phyloP scores from a whole-genome alignment of 768 basidiomycete genomes.

The Lactifluus pinguis region DNA sequence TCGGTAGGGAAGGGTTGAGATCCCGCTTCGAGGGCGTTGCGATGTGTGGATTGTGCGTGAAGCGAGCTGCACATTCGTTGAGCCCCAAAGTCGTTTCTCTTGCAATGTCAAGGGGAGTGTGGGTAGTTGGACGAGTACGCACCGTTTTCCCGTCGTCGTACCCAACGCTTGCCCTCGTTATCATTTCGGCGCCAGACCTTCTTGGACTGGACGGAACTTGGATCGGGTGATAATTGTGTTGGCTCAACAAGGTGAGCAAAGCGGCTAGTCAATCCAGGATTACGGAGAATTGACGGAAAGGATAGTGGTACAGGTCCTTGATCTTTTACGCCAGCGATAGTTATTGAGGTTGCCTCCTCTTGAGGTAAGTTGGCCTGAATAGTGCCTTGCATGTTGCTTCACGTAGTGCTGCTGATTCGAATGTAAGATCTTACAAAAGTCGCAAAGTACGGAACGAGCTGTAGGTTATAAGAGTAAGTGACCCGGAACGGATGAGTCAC shows the following conservation, averaged over 20 bases:
- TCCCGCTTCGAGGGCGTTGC: slow-evolving; percentile 53
- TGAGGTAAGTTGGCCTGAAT: not conserved
- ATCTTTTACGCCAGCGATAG: not conserved
- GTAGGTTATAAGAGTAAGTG: not conserved
- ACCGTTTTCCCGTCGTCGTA: slow-evolving; percentile 73
- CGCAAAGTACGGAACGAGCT: not conserved
- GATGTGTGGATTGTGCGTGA: slow-evolving; percentile 66
- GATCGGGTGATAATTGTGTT: not conserved
- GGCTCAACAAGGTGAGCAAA: slow-evolving; percentile 41
- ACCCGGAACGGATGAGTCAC: not conserved
- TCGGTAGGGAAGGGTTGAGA: slow-evolving; percentile 37
- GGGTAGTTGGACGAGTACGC: slow-evolving; percentile 17
- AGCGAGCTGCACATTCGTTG: slow-evolving; percentile 43
- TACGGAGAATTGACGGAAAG: slow-evolving; percentile 62
- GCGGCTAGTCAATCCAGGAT: slow-evolving; percentile 42
- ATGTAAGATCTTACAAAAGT: not conserved
- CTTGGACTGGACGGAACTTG: slow-evolving; percentile 22
- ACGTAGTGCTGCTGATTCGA: not conserved
- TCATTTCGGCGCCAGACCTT: slow-evolving; percentile 43
- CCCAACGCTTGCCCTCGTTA: slow-evolving; percentile 72
- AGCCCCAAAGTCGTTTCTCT: not conserved
- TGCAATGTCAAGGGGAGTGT: not conserved
- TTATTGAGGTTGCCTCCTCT: not conserved
- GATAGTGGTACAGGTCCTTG: slow-evolving; percentile 45
- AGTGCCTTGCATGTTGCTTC: not conserved